These are phyloP conservation scores for Lentinula sp. DNA, from an alignment of 768 basidiomycete species.

Conservation along the genomic window DNA sequence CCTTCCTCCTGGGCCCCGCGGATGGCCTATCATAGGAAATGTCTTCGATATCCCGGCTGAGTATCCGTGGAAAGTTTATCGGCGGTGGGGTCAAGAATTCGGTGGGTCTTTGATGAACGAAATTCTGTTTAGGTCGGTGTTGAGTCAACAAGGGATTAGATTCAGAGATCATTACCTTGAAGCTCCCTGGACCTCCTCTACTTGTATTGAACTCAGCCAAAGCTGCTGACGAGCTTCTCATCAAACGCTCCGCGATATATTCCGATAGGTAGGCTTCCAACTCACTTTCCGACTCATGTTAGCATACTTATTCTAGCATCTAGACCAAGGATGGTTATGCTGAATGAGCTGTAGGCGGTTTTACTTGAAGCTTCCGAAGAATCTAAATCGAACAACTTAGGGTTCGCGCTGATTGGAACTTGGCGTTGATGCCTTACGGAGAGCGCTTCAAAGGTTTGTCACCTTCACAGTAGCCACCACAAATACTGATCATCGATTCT, in stretches of 20 bases:
- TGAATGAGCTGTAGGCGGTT: conserved; percentile 21
- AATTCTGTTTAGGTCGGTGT: not conserved
- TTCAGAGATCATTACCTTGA: conserved; percentile 18
- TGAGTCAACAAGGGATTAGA: not conserved
- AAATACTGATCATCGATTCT: no score
- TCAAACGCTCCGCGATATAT: conserved; percentile 27
- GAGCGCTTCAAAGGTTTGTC: conserved; percentile 21
- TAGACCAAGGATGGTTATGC: conserved; percentile 18
- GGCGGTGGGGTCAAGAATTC: not conserved
- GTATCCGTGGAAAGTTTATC: not conserved
- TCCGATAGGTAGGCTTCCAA: conserved; percentile 21
- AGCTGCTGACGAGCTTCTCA: conserved; percentile 25
- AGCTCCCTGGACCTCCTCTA: conserved; percentile 22
- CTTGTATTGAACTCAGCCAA: conserved; percentile 26
- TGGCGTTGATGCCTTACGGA: conserved; percentile 27
- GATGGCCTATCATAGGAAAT: conserved; percentile 7
- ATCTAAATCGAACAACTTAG: conserved; percentile 10
- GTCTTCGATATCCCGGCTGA: not conserved
- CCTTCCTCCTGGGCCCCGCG: conserved; percentile 7
- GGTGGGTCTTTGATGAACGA: not conserved
- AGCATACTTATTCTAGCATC: not conserved
- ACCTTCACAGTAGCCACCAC: conserved; percentile 6
- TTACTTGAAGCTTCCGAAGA: not conserved
- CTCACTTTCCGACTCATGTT: not conserved
- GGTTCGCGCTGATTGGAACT: conserved; percentile 28